Base-by-base conservation (phyloP, 108 stramenopile genomes). In the Cyclostephanos invisitatus region DNA sequence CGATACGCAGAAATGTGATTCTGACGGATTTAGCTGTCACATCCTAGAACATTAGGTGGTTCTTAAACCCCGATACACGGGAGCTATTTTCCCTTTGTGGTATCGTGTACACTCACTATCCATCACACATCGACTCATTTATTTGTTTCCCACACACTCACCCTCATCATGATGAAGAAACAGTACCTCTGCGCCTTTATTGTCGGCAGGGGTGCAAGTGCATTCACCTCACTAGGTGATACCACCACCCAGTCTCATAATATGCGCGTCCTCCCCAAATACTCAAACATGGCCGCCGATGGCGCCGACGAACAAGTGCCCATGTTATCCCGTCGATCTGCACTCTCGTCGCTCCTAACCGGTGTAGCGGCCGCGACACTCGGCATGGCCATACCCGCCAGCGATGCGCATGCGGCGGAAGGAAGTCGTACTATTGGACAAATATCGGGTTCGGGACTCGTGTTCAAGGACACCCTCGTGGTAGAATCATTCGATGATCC, bases 401-500 rank as follows among this genome's bases (percentile, higher is more conserved):
- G 38, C 61, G 60, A 67, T 12, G 86, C 85, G 22, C 62, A 50
- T 18, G 90, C 85, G 6, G 80, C 67, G 9, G 85, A 81, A 0
- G 50, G 66, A 8, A 68, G 74, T 44, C 81, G 85, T 7, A 72
- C 89, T 0, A 71, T 96, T 48, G 96, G 87, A 2, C 64, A 81
- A 58, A 85, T 96, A 21, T 66, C 77, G n/a, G 92, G 89, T 10
- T 87, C 85, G 14, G 96, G 96, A 0, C 68, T 96, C 5, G 87
- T 96, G 32, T 96, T 96, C 82, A 96, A 96, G 76, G 91, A 91
- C 67, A 92, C 88, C 28, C 85, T 91, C 17, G 47, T 74, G 25
- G 85, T 91, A 28, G 89, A 92, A 62, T 74, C 88, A 21, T 94
- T 94, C 69, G 90, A 89, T 67, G 93, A 94, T 71, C 96, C 96